These are phyloP conservation scores for Penicillium aurantiogriseum DNA, from an alignment of 2,329 filamentous ascomycete genomes.

Conservation along the genomic window DNA sequence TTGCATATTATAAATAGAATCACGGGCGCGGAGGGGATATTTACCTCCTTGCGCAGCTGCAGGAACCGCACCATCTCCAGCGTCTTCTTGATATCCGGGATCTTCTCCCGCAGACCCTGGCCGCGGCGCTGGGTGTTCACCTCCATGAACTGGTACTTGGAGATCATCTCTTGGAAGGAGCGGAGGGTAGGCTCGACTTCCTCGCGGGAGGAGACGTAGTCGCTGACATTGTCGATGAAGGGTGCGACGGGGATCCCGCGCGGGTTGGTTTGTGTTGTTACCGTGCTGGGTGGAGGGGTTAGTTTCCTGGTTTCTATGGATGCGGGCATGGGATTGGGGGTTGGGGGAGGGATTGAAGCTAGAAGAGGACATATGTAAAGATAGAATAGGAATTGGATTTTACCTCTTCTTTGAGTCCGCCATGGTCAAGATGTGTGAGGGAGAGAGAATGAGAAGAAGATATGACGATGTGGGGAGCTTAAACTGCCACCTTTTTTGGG, in stretches of 20 bases:
- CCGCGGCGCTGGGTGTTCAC: slow-evolving; percentile 83
- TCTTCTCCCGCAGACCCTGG: slow-evolving; percentile 82
- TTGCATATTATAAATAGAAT: background rate
- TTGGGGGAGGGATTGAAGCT: background rate
- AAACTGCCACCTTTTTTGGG: slow-evolving; percentile 27
- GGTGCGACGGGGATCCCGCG: slow-evolving; percentile 49
- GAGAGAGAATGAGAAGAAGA: slow-evolving; percentile 11
- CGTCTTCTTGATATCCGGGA: slow-evolving; percentile 95
- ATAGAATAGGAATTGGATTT: background rate
- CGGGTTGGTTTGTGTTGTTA: slow-evolving; percentile 40
- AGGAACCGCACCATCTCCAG: slow-evolving; percentile 87
- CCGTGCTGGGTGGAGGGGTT: slow-evolving; percentile 24
- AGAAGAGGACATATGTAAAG: background rate
- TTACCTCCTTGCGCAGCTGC: slow-evolving; percentile 70
- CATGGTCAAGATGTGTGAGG: slow-evolving; percentile 26
- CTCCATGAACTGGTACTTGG: slow-evolving; percentile 99
- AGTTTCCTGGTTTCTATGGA: slow-evolving; percentile 3
- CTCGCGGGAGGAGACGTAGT: slow-evolving; percentile 47
- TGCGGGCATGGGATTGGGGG: background rate
- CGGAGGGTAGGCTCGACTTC: slow-evolving; percentile 48
- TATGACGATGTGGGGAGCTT: slow-evolving; percentile 25
- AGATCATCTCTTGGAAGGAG: slow-evolving; percentile 54
- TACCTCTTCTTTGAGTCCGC: slow-evolving; percentile 34
- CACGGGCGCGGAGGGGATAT: slow-evolving; percentile 11
- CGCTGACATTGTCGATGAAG: slow-evolving; percentile 48